A percentile compares a stretch with the other conserved stretches of the same genome.
phyloP scores from a whole-genome alignment of 208 protist species.

The Porcisia deanei region DNA sequence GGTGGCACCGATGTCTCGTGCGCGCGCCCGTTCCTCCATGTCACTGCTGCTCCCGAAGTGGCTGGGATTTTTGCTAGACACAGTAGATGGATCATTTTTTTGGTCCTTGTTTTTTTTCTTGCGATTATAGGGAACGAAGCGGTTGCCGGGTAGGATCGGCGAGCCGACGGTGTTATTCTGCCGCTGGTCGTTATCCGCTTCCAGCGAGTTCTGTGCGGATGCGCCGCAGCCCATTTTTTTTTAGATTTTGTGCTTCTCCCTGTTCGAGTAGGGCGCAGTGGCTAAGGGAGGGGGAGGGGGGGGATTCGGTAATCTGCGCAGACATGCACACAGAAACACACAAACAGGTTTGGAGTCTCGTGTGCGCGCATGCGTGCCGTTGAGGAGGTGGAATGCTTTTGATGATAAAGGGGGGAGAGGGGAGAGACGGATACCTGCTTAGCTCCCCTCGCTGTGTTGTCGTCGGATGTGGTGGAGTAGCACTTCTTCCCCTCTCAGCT shows the following conservation, averaged over 20 bases:
- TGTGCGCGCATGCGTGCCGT: no score
- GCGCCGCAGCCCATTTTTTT: constrained; percentile 5
- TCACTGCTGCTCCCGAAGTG: neutral
- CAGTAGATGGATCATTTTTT: neutral
- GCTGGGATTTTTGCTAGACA: neutral
- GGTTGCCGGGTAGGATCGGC: neutral
- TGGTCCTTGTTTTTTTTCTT: neutral
- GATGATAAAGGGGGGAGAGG: neutral
- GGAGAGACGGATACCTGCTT: neutral
- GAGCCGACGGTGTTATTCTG: neutral
- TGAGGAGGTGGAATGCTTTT: neutral
- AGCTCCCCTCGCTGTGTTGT: neutral
- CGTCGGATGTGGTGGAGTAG: no score
- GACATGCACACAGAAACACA: neutral
- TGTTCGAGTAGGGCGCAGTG: neutral
- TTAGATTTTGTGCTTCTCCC: neutral
- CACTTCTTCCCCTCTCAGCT: neutral
- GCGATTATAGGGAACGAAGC: no score
- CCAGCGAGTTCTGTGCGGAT: neutral
- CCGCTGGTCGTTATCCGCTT: neutral
- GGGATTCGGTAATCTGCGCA: neutral
- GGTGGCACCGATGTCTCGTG: neutral
- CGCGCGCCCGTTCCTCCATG: neutral
- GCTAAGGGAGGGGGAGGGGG: neutral
- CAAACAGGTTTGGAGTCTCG: neutral